Evolutionary conservation across 345 rosid genomes (phyloP), one percentile per base, ranked within the genome.

Genomic region (Bretschneidera sinensis): DNA sequence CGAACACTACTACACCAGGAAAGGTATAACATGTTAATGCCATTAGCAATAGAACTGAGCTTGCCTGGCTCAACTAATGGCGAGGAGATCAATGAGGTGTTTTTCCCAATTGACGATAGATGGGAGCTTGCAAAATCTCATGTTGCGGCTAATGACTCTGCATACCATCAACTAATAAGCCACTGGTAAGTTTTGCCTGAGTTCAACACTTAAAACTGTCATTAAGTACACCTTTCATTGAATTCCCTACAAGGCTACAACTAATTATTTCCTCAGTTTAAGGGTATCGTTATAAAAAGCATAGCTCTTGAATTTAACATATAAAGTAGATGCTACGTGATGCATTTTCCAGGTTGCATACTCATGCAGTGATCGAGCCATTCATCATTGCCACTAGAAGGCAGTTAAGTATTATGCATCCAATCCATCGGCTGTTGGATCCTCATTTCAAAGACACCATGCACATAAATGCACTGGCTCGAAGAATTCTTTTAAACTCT

Each of bases 381-480:
- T 79, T 81, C 82, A 71, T 85, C 20, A 85, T 85, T 71, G 88
- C 86, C 43, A 75, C 80, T 4, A 76, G 85, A 54, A 83, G 92
- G 71, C 83, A 77, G 43, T 47, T 85, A 64, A 85, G 92, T 17
- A 61, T 39, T 19, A 79, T 85, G 86, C 86, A 85, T 61, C 92
- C 92, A 19, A 61, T 85, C 52, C 77, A 81, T 60, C 59, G 61
- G 60, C 76, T 85, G n/a, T 55, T 85, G 54, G 71, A 78, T 63
- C 92, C 88, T 16, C 88, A 85, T 76, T 77, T 85, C 79, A 83
- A 77, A 72, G 83, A 81, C 64, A 83, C 85, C 51, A 72, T 83
- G 72, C 86, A 83, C 62, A 64, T 79, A 60, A 85, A 81, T 60
- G 81, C 86, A 43, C n/a, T 85, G 52, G 74, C 78, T 59, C 70